A percentile compares a stretch with the other conserved stretches of the same genome.
These are phyloP conservation scores for Pyrus bretschneideri DNA, from an alignment of 306 rosid genomes.

Conservation along the genomic window DNA sequence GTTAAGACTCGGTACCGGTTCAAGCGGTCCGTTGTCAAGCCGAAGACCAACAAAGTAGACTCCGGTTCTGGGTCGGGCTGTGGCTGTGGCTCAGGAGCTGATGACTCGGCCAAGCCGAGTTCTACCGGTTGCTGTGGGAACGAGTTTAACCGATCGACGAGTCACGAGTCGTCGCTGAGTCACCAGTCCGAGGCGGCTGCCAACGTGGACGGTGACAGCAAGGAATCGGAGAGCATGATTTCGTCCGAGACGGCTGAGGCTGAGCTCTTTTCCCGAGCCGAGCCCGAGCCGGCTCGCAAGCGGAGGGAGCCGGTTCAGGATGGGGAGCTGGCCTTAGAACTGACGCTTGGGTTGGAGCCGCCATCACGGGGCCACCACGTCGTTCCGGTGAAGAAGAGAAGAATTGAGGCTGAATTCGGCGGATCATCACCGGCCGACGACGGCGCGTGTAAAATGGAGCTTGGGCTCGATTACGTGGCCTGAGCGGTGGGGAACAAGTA, in stretches of 20 bases:
- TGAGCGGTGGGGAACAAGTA: not conserved
- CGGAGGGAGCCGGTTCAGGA: slow-evolving; percentile 12
- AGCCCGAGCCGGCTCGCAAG: slow-evolving; percentile 37
- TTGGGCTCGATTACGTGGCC: slow-evolving; percentile 41
- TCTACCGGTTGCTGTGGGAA: slow-evolving; percentile 18
- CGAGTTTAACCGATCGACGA: slow-evolving; percentile 54
- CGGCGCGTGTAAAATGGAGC: slow-evolving; percentile 34
- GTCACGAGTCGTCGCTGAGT: slow-evolving; percentile 86
- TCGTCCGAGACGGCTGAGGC: slow-evolving; percentile 63
- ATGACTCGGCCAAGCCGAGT: not conserved
- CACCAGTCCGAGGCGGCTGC: slow-evolving; percentile 66
- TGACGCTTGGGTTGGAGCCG: slow-evolving; percentile 71
- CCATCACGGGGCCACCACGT: slow-evolving; percentile 44
- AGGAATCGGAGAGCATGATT: slow-evolving; percentile 69
- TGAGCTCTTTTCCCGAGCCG: slow-evolving; percentile 37
- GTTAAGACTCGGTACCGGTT: slow-evolving; percentile 62
- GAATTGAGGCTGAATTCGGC: slow-evolving; percentile 24
- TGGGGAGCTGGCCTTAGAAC: slow-evolving; percentile 48
- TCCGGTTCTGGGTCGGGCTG: slow-evolving; percentile 5
- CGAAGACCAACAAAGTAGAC: slow-evolving; percentile 26
- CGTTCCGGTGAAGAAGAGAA: slow-evolving; percentile 77
- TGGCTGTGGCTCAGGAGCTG: not conserved
- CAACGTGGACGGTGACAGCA: slow-evolving; percentile 53
- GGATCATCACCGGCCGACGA: not conserved
- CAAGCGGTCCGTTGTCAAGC: slow-evolving; percentile 40